Evolutionary conservation across 1,139 yeast genomes (phyloP).

Genomic region (Candida sp.): DNA sequence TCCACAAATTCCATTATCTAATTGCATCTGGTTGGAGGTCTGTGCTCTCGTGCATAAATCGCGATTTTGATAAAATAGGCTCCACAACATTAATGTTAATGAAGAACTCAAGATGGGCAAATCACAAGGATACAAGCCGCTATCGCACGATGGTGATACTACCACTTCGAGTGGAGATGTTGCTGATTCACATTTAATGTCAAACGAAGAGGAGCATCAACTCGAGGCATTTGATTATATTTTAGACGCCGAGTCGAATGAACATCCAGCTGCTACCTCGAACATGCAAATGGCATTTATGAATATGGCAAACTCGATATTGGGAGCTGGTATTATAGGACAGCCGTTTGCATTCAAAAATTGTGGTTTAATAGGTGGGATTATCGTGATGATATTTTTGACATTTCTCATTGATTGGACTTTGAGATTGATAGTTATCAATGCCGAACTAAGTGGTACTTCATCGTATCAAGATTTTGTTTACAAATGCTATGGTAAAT

Average conservation of each 20-base stretch:
- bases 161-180: slow-evolving; percentile 5
- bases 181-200: slow-evolving; percentile 6
- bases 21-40: too few relatives aligned
- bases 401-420: slow-evolving; percentile 90
- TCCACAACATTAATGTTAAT: not conserved
- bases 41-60: too few relatives aligned
- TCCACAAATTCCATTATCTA: too few relatives aligned
- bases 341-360: slow-evolving; percentile 87
- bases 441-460: slow-evolving; percentile 74
- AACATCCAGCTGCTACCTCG: slow-evolving; percentile 25
- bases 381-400: slow-evolving; percentile 54
- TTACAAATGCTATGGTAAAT: slow-evolving; percentile 68
- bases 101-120: slow-evolving; percentile 2
- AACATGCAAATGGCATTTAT: slow-evolving; percentile 84
- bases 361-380: slow-evolving; percentile 76
- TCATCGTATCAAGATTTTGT: slow-evolving; percentile 87
- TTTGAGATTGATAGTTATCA: slow-evolving; percentile 68
- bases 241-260: slow-evolving; percentile 12
- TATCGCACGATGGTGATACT: slow-evolving; percentile 9
- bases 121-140: slow-evolving; percentile 7
- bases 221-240: slow-evolving; percentile 19
- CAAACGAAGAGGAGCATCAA: slow-evolving; percentile 20
- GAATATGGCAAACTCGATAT: slow-evolving; percentile 96
- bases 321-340: slow-evolving; percentile 95
- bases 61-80: too few relatives aligned